Base-by-base conservation (phyloP, 805 yeast genomes). In the Candida takata region DNA sequence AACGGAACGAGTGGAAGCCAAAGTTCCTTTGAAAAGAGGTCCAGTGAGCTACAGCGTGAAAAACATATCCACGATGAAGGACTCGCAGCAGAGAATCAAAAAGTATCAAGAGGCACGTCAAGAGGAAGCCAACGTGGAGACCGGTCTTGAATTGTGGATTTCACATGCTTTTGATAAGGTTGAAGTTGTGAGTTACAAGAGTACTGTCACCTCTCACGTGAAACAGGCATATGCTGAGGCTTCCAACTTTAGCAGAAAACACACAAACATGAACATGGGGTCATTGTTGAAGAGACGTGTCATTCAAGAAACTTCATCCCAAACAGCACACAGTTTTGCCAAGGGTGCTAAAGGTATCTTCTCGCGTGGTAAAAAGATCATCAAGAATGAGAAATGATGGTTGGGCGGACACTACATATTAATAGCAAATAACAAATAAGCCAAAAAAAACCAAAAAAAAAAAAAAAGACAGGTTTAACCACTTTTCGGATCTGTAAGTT, bases 141-240 rank as follows among this genome's bases (percentile, higher is more conserved):
- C 79, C 0, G 84, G 84, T 1, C 55, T 80, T n/a, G 66, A 66
- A 17, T 60, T 65, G 2, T 80, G 84, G 80, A 61, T 77, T 10
- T 43, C 51, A 19, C 56, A 54, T 35, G 54, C 67, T 0, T 34
- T 62, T 25, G 54, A 55, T 16, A 52, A 61, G 3, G 50, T 55
- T 9, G 64, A 61, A 16, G 38, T 48, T 16, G 48, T 41, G 11
- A 33, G 37, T 9, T 42, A 55, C 42, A 25, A 60, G 52, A 34
- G 57, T 37, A 40, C 39, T 45, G 26, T 24, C 13, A 35, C 52
- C 54, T 52, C 56, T 61, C 67, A 45, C 42, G 87, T 81, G 3
- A 62, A 71, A 21, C 74, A 70, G 36, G 86, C 85, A 2, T 79
- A 78, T 53, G 77, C 74, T 26, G 77, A 78, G 48, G 82, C 84